Evolutionary conservation across 106 monocot genomes (phyloP).

Genomic region (Narthecium ossifragum): DNA sequence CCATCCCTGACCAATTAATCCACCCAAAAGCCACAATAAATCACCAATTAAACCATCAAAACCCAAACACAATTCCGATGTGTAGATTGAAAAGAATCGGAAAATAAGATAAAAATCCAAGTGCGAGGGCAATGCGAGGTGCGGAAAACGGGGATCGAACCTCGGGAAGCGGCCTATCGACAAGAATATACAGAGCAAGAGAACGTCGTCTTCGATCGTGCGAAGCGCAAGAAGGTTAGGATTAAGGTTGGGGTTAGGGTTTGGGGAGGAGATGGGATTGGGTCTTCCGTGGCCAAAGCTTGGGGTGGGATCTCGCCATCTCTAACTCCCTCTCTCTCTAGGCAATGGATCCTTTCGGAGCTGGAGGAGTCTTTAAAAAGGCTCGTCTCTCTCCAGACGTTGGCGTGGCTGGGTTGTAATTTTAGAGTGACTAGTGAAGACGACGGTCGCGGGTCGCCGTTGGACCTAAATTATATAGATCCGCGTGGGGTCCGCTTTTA

Average conservation of each 20-base stretch:
- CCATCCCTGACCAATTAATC: conserved; percentile 27
- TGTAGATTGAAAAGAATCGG: background rate
- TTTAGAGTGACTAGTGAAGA: background rate
- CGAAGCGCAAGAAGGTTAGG: no score
- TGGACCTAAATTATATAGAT: no score
- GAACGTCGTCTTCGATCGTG: no score
- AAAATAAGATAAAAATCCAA: background rate
- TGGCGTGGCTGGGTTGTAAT: conserved; percentile 5
- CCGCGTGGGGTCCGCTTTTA: no score
- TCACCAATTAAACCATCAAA: background rate
- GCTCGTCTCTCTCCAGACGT: no score
- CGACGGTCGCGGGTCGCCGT: no score
- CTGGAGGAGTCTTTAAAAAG: no score
- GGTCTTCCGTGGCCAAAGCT: conserved; percentile 8
- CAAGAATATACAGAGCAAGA: no score
- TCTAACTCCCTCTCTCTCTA: background rate
- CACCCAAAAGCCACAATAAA: background rate
- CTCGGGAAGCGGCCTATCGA: conserved; percentile 1
- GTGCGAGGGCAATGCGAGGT: conserved; percentile 3
- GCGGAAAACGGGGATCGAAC: background rate
- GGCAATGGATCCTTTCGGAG: no score
- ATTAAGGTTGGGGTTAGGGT: background rate
- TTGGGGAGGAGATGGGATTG: background rate
- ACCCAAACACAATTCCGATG: no score
- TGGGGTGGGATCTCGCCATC: background rate